Evolutionary conservation across 2,329 filamentous ascomycete species (phyloP).

Genomic region (Zymoseptoria crescenta): DNA sequence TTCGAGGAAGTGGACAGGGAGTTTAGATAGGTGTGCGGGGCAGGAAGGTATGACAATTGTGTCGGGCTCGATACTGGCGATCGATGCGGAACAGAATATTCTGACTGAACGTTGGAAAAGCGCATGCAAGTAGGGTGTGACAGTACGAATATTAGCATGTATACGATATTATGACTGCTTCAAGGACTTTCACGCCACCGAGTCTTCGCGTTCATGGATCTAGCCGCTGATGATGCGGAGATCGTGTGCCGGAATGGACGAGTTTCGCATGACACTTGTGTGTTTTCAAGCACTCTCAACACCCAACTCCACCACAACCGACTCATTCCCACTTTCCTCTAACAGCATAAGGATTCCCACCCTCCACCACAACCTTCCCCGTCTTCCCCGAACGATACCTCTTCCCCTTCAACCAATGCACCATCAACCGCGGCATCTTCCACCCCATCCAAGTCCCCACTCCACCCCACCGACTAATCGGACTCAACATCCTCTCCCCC

Average conservation of each 20-base stretch:
- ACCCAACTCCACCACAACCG: not conserved
- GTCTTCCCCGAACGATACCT: slow-evolving; percentile 14
- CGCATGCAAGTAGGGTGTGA: too few species aligned
- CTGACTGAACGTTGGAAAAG: too few species aligned
- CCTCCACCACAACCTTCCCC: slow-evolving; percentile 16
- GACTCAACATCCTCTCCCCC: slow-evolving; percentile 20
- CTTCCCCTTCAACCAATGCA: slow-evolving; percentile 26
- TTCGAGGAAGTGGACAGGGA: slow-evolving; percentile 80
- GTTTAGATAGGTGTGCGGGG: slow-evolving; percentile 43
- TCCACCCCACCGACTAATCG: slow-evolving; percentile 27
- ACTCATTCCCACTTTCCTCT: not conserved
- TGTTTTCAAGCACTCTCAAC: too few species aligned
- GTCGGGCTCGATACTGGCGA: too few species aligned
- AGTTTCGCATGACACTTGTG: too few species aligned
- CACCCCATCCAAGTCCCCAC: slow-evolving; percentile 24
- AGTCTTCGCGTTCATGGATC: too few species aligned
- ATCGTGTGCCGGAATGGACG: too few species aligned
- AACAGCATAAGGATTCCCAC: not conserved
- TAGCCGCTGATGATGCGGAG: too few species aligned
- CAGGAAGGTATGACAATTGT: too few species aligned
- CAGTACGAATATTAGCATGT: not conserved
- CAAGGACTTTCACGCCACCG: too few species aligned
- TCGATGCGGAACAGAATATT: too few species aligned
- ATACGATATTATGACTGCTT: not conserved
- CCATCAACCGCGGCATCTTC: slow-evolving; percentile 22